Evolutionary conservation across 306 rosid species (phyloP), one percentile per base, ranked within the genome.

Genomic region (Casuarina equisetifolia): DNA sequence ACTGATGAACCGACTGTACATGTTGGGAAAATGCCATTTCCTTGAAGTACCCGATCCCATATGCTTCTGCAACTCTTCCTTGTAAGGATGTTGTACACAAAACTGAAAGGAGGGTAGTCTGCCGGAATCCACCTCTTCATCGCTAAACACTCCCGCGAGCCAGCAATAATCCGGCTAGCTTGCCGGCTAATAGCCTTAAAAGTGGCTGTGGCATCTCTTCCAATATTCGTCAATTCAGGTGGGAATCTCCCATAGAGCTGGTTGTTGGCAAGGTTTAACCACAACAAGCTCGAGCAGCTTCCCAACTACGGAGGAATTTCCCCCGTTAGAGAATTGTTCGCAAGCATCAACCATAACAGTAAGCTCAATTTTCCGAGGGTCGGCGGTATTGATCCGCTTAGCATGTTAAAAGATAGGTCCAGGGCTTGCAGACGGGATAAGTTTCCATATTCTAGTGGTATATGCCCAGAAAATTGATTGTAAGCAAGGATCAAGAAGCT

Each of bases 91-190:
- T 73, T 70, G 67, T 95, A 91, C 40, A 78, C 91, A 83, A 92
- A 95, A 63, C 90, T 92, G 87, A 92, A 95, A 69, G 97, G 99
- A 81, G 99, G 96, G 82, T 92, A 95, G 75, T 95, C 88, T 75
- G 96, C 99, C 42, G 99, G 99, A 61, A 95, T 85, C 99, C 99
- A 95, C 86, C 98, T 89, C 83, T 1, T 90, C 97, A 95, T 95
- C 36, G 94, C 84, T 50, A 91, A 80, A 70, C 99, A 95, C 82
- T 95, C 99, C 39, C 97, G 96, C 0, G 97, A 91, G 35, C 94
- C 99, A 2, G 91, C 91, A 3, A 76, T 10, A 44, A 90, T 43
- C 59, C 20, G 16, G 6, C 77, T 79, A 10, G 19, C 54, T 74
- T 38, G 45, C 66, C 84, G 72, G 39, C 78, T 74, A 57, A 80